phyloP scores from a whole-genome alignment of 257 asterid species.

The Eustoma russellianum region DNA sequence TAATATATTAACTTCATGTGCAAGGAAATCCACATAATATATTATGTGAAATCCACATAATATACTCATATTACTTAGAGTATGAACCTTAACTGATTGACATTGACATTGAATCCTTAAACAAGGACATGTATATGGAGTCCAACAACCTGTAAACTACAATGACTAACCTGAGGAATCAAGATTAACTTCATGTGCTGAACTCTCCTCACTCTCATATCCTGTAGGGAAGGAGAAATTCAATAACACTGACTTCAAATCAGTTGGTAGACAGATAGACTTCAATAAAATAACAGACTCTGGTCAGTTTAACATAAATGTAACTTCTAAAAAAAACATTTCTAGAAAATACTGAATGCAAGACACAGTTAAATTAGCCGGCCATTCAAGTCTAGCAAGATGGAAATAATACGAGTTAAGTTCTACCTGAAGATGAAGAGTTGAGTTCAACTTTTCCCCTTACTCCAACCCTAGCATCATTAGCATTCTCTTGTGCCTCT shows the following conservation, averaged over 20 bases:
- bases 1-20: too few relatives aligned
- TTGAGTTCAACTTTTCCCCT: slow-evolving; percentile 31
- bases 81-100: too few relatives aligned
- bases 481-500: slow-evolving; percentile 18
- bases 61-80: too few relatives aligned
- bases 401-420: background rate
- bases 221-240: slow-evolving; percentile 38
- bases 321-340: too few relatives aligned
- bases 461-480: slow-evolving; percentile 11
- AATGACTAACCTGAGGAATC: slow-evolving; percentile 66
- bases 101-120: too few relatives aligned
- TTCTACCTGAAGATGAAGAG: slow-evolving; percentile 34
- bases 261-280: slow-evolving; percentile 3
- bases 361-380: background rate
- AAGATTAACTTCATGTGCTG: slow-evolving; percentile 63
- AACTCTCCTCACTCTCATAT: slow-evolving; percentile 87
- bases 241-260: slow-evolving; percentile 5
- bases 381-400: background rate
- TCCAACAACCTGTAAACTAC: too few relatives aligned
- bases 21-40: too few relatives aligned
- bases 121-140: too few relatives aligned
- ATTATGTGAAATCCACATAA: too few relatives aligned
- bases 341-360: too few relatives aligned
- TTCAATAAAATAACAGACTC: background rate
- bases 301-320: background rate